Percentiles rank a stretch among this genome's conserved stretches.
Conservation (phyloP, 2,329 filamentous ascomycete species). For the Ustulina deusta region DNA sequence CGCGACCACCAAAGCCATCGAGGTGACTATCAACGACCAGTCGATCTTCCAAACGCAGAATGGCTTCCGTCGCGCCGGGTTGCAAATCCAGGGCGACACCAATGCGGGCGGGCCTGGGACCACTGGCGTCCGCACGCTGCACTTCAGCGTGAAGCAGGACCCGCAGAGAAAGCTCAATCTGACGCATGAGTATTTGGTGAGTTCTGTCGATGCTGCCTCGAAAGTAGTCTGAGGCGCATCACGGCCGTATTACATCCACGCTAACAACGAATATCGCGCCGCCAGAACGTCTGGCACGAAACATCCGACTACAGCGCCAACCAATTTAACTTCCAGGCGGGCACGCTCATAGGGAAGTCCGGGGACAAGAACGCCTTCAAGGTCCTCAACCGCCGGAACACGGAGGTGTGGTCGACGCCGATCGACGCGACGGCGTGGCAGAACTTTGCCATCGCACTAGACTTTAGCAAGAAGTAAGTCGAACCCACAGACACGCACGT, state of each 20-base stretch:
- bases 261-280: constrained; percentile 22
- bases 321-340: constrained; percentile 53
- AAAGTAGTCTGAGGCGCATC: not conserved
- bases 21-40: constrained; percentile 59
- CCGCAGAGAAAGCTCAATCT: constrained; percentile 47
- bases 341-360: constrained; percentile 52
- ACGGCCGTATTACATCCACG: constrained; percentile 38
- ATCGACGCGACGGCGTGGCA: constrained; percentile 65
- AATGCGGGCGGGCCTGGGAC: constrained; percentile 55
- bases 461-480: constrained; percentile 66
- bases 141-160: constrained; percentile 51
- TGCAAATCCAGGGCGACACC: constrained; percentile 57
- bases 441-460: constrained; percentile 69
- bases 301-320: constrained; percentile 48
- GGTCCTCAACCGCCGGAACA: constrained; percentile 55
- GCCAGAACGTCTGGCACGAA: constrained; percentile 52
- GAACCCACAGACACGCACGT: not conserved
- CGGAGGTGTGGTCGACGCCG: constrained; percentile 56
- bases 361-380: constrained; percentile 57
- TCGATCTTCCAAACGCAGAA: constrained; percentile 60
- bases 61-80: constrained; percentile 60
- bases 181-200: constrained; percentile 52
- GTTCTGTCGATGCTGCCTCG: not conserved
- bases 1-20: constrained; percentile 53
- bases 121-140: constrained; percentile 48